A percentile compares a stretch with the other conserved stretches of the same genome.
These are phyloP conservation scores for Ophiocordyceps camponoti-floridani DNA, from an alignment of 2,329 filamentous ascomycete genomes.

Conservation along the genomic window DNA sequence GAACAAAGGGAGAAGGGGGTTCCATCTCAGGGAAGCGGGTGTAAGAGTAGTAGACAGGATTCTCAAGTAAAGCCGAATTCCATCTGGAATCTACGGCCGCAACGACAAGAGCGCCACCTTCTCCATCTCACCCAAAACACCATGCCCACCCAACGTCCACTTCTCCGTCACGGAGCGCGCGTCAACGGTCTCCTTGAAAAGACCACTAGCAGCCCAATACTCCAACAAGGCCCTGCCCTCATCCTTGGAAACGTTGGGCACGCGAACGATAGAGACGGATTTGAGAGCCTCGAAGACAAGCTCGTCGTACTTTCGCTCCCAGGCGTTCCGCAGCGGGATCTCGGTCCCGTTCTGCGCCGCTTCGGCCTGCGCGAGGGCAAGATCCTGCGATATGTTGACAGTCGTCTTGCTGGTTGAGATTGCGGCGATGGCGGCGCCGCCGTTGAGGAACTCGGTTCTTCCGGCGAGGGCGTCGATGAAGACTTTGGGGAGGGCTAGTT, in stretches of 20 bases:
- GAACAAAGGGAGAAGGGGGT: not conserved
- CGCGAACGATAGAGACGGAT: constrained; percentile 30
- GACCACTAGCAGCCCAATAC: constrained; percentile 79
- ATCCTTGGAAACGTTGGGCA: constrained; percentile 51
- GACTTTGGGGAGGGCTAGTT: constrained; percentile 57
- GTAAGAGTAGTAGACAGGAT: not conserved
- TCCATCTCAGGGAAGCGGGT: not conserved
- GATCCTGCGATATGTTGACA: constrained; percentile 45
- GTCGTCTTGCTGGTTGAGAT: constrained; percentile 56
- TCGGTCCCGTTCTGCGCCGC: constrained; percentile 21
- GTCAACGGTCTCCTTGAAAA: constrained; percentile 53
- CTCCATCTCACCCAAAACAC: constrained; percentile 75
- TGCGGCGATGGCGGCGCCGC: constrained; percentile 61
- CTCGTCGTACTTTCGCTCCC: constrained; percentile 36
- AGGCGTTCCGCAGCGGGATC: constrained; percentile 30
- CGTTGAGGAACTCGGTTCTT: constrained; percentile 40
- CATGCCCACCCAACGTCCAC: constrained; percentile 68
- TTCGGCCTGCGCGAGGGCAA: constrained; percentile 41
- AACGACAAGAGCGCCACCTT: constrained; percentile 35
- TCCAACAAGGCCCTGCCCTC: constrained; percentile 74
- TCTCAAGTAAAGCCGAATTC: no score
- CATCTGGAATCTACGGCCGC: constrained; percentile 3
- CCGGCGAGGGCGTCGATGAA: constrained; percentile 60
- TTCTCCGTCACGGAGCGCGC: constrained; percentile 59
- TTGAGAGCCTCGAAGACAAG: constrained; percentile 34